Evolutionary conservation across 305 asterid genomes (phyloP).

Genomic region (Fraxinus albicans): DNA sequence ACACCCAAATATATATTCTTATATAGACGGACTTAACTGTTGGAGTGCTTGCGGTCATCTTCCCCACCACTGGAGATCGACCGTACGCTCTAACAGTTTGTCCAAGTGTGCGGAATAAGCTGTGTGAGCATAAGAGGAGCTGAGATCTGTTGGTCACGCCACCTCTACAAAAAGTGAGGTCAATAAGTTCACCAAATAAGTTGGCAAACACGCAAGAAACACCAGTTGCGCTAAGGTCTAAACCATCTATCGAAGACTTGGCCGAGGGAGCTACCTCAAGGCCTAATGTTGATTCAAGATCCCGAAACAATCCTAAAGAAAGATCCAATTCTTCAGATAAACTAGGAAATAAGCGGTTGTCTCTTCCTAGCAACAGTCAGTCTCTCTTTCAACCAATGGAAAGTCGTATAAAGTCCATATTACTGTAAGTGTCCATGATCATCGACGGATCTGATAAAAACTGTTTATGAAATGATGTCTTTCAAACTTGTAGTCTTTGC

Average conservation of each 20-base stretch:
- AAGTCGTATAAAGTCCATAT: neutral
- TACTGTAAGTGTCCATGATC: neutral
- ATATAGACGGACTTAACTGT: too few relatives aligned
- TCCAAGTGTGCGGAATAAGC: too few relatives aligned
- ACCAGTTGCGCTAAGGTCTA: slow-evolving; percentile 34
- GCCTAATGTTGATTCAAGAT: slow-evolving; percentile 53
- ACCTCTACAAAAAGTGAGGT: too few relatives aligned
- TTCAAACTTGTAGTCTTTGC: neutral
- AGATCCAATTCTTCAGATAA: slow-evolving; percentile 53
- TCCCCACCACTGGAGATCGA: too few relatives aligned
- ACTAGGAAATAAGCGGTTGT: slow-evolving; percentile 70
- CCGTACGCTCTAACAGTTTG: too few relatives aligned
- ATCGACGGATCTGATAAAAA: neutral
- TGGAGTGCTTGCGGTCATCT: too few relatives aligned
- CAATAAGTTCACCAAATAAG: slow-evolving; percentile 43
- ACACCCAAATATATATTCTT: too few relatives aligned
- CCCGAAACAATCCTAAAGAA: slow-evolving; percentile 86
- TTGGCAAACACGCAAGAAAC: slow-evolving; percentile 52
- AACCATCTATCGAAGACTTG: slow-evolving; percentile 51
- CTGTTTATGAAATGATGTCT: neutral
- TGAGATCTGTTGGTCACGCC: too few relatives aligned
- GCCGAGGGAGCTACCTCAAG: slow-evolving; percentile 61
- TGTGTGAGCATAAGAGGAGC: too few relatives aligned
- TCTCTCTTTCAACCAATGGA: slow-evolving; percentile 23
- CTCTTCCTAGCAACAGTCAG: slow-evolving; percentile 71